Conservation (phyloP, 1,284 basidiomycete species). For the Sporisorium reilianum region DNA sequence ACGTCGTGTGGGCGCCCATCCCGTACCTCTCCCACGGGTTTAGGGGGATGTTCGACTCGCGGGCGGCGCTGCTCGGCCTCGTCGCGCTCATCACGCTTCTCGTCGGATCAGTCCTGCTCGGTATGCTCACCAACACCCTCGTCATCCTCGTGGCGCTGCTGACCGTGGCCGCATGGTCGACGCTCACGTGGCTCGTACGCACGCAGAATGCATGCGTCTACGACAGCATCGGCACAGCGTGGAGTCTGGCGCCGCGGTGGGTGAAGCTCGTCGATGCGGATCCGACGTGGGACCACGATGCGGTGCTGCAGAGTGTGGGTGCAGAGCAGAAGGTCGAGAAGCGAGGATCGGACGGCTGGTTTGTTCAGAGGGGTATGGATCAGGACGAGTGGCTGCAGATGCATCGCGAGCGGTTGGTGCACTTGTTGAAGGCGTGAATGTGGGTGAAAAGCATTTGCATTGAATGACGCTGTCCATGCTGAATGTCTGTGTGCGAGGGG, state of each 20-base stretch:
- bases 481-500: neutral
- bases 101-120: neutral
- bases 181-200: constrained; percentile 17
- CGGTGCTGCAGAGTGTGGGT: constrained; percentile 3
- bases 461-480: neutral
- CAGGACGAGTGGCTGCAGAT: constrained; percentile 21
- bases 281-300: constrained; percentile 13
- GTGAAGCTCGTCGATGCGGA: constrained; percentile 4
- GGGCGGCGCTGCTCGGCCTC: constrained; percentile 6
- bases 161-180: constrained; percentile 77
- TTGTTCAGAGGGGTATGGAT: constrained; percentile 73
- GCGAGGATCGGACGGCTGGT: constrained; percentile 73
- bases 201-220: constrained; percentile 23
- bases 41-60: constrained; percentile 3
- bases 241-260: constrained; percentile 32
- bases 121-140: constrained; percentile 80
- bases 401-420: constrained; percentile 24
- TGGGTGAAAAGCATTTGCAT: too few relatives aligned
- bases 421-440: constrained; percentile 5
- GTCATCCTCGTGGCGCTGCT: constrained; percentile 80
- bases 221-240: constrained; percentile 36
- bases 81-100: neutral
- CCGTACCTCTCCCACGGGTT: neutral
- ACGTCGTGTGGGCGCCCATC: constrained; percentile 37
- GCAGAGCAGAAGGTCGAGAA: constrained; percentile 80